Base-by-base conservation (phyloP, 1,284 basidiomycete genomes). In the Leccinum solheimii region DNA sequence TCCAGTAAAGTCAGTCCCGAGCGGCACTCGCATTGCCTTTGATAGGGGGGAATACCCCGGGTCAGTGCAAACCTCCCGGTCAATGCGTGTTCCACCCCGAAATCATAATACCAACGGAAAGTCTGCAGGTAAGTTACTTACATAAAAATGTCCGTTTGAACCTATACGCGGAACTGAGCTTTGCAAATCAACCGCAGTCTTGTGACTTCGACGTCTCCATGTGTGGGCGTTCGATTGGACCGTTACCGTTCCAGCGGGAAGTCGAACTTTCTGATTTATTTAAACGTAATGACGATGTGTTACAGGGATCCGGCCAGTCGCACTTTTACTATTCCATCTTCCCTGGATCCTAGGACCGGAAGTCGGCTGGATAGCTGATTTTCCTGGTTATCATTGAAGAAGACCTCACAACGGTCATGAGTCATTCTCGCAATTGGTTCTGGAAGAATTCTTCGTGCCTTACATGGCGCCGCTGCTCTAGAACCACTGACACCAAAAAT, bases 151-250 rank as follows among this genome's bases (percentile, higher is more conserved):
- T 48, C 21, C 21, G 45, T 32, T 43, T 23, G 34, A 49, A 7
- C 14, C 36, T 19, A 19, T 32, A 43, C 16, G 27, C 19, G 48
- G 19, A 36, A 45, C 38, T 52, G 48, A 54, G 30, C 45, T 21
- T 19, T 27, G 26, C 45, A 26, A 21, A n/a, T 14, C 32, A 19
- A 16, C 13, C 21, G 53, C 45, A 8, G 21, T 34, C 45, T 34
- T 50, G 43, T 52, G 30, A 61, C n/a, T 60, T 55, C 30, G 48
- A 36, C 19, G 14, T 48, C 60, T 49, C 48, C 34, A 27, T 56
- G n/a, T 43, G 30, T 62, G 45, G 49, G 30, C 62, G 9, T 45
- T 36, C 26, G n/a, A 49, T 36, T 19, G 50, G 26, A 48, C 43
- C 48, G 10, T 16, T 27, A 30, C 8, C 26, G 3, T 30, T 26